Conservation (phyloP, 2,329 filamentous ascomycete species). For the Aspergillus ruber region DNA sequence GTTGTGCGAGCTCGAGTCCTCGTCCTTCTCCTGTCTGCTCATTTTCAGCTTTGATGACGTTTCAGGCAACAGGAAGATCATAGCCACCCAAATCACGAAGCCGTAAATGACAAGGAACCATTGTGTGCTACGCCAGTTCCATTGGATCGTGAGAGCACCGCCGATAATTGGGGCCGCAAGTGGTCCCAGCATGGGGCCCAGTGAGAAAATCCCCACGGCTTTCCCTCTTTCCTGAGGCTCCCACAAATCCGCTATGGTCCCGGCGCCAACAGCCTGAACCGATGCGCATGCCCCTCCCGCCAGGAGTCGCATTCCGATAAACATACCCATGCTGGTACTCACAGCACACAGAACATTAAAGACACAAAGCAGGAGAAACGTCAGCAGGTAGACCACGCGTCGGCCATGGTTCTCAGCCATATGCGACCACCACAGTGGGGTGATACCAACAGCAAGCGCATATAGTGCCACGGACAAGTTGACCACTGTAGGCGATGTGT, state of each 20-base stretch:
- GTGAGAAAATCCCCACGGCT: conserved; percentile 37
- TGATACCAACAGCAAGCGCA: conserved; percentile 33
- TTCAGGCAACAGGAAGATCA: conserved; percentile 32
- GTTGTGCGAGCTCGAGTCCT: conserved; percentile 8
- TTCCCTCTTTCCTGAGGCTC: conserved; percentile 30
- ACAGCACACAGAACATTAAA: conserved; percentile 33
- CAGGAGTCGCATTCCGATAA: conserved; percentile 34
- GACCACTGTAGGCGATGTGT: conserved; percentile 26
- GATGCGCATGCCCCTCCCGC: conserved; percentile 34
- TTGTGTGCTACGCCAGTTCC: conserved; percentile 33
- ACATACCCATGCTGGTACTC: conserved; percentile 31
- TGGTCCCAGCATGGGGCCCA: conserved; percentile 36
- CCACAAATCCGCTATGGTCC: conserved; percentile 36
- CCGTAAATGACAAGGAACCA: conserved; percentile 36
- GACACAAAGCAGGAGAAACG: conserved; percentile 30
- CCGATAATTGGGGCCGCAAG: conserved; percentile 34
- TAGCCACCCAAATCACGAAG: conserved; percentile 21
- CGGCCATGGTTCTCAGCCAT: conserved; percentile 34
- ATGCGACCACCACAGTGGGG: conserved; percentile 36
- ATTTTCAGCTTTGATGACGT: conserved; percentile 27
- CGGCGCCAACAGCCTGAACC: conserved; percentile 37
- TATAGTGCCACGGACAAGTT: conserved; percentile 36
- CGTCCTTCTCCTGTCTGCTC: conserved; percentile 10
- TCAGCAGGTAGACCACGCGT: conserved; percentile 32
- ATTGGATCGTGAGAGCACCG: conserved; percentile 28